Evolutionary conservation across 148 eudicot genomes (phyloP).

Genomic region (Cornus controversa): DNA sequence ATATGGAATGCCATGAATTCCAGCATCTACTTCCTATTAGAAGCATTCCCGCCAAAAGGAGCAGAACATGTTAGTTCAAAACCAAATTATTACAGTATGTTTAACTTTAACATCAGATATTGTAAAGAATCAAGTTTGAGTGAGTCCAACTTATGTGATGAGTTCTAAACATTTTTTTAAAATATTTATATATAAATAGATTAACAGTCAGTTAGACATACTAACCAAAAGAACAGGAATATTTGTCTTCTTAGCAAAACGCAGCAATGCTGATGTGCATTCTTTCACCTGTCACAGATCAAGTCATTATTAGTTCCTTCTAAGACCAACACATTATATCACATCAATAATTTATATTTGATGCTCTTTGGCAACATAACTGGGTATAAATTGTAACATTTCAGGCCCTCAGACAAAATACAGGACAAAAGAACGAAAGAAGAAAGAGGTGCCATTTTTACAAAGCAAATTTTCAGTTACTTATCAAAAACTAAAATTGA

Average conservation of each 20-base stretch:
- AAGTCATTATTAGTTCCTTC: conserved; percentile 6
- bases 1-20: background rate
- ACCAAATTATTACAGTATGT: background rate
- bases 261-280: conserved; percentile 90
- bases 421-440: background rate
- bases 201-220: background rate
- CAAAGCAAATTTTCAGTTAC: background rate
- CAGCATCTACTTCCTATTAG: background rate
- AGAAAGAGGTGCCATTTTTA: background rate
- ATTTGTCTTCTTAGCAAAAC: conserved; percentile 86
- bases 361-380: background rate
- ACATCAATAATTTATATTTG: background rate
- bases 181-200: background rate
- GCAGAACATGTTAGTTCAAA: background rate
- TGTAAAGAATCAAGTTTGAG: background rate
- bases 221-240: conserved; percentile 86
- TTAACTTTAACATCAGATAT: background rate
- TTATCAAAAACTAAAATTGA: background rate
- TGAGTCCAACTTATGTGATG: background rate
- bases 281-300: conserved; percentile 73
- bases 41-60: background rate
- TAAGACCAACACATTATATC: background rate
- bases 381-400: background rate
- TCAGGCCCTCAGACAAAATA: background rate
- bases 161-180: background rate